Conservation (phyloP, 1,284 basidiomycete genomes). For the Ustilago tritici region DNA sequence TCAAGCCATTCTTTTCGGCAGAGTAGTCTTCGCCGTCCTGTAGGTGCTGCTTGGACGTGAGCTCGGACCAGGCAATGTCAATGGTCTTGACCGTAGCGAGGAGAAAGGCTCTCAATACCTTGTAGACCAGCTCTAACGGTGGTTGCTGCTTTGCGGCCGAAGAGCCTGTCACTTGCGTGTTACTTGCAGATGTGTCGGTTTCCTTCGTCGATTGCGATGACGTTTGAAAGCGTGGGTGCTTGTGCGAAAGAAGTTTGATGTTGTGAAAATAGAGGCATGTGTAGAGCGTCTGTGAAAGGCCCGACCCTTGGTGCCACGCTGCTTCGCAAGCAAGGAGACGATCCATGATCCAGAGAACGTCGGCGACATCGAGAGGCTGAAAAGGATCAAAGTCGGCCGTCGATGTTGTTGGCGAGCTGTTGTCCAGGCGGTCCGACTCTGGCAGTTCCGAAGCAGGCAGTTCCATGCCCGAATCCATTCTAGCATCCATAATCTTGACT, state of each 20-base stretch:
- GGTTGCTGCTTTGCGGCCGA: conserved; percentile 1
- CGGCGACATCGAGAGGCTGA: conserved; percentile 76
- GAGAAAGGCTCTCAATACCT: conserved; percentile 78
- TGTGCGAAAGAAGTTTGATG: conserved; percentile 70
- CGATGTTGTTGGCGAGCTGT: conserved; percentile 53
- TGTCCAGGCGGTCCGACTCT: conserved; percentile 70
- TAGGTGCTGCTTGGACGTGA: conserved; percentile 69
- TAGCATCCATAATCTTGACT: conserved; percentile 88
- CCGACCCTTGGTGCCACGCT: conserved; percentile 86
- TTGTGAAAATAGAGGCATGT: conserved; percentile 83
- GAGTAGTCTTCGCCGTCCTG: conserved; percentile 81
- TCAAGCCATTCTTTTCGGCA: conserved; percentile 84
- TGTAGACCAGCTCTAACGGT: conserved; percentile 74
- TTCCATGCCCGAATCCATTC: conserved; percentile 85
- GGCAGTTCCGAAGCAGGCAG: conserved; percentile 54
- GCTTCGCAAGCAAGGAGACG: conserved; percentile 83
- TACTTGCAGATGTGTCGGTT: neutral
- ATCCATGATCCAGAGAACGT: conserved; percentile 89
- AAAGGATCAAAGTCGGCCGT: conserved; percentile 76
- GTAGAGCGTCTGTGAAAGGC: conserved; percentile 85
- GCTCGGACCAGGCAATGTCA: conserved; percentile 83
- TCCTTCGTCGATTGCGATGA: conserved; percentile 70
- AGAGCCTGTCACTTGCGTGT: neutral
- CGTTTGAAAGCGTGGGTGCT: conserved; percentile 54
- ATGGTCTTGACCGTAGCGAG: conserved; percentile 84